Percentiles rank a stretch among this genome's conserved stretches.
phyloP scores from a whole-genome alignment of 352 stramenopile species.

The Blastocystis sp. region DNA sequence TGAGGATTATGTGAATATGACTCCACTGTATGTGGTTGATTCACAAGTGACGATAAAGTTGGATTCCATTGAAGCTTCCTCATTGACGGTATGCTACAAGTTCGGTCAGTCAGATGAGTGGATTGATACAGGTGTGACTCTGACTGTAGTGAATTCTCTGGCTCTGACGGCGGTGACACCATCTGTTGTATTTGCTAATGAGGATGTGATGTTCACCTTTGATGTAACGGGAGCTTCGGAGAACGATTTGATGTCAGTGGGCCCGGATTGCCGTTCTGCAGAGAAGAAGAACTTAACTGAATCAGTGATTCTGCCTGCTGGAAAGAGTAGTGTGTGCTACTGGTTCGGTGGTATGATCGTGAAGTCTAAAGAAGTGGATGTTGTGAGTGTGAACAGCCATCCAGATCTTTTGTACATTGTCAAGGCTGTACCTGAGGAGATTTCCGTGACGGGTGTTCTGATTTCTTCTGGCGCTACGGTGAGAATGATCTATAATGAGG shows the following conservation, averaged over 20 bases:
- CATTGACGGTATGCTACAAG: slow-evolving; percentile 38
- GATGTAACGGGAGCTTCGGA: background rate
- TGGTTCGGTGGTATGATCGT: slow-evolving; percentile 41
- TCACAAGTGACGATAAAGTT: background rate
- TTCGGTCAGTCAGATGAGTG: slow-evolving; percentile 1
- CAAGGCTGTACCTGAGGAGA: background rate
- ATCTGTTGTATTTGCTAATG: background rate
- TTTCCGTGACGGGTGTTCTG: slow-evolving; percentile 5
- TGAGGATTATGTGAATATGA: background rate
- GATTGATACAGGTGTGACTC: background rate
- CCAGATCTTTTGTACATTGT: background rate
- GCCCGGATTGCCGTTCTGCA: background rate
- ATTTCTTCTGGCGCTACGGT: background rate
- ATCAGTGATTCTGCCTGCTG: background rate
- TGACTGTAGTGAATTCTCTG: background rate
- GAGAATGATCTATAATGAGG: slow-evolving; percentile 23
- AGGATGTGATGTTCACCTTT: slow-evolving; percentile 16
- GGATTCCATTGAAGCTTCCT: background rate
- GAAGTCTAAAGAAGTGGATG: background rate
- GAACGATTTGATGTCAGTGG: slow-evolving; percentile 30
- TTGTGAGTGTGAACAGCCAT: background rate
- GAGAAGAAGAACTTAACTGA: slow-evolving; percentile 6
- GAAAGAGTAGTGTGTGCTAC: slow-evolving; percentile 47
- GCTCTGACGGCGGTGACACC: background rate
- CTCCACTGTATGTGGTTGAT: background rate